phyloP scores from a whole-genome alignment of 331 rosid species.

The Ulmus americana region DNA sequence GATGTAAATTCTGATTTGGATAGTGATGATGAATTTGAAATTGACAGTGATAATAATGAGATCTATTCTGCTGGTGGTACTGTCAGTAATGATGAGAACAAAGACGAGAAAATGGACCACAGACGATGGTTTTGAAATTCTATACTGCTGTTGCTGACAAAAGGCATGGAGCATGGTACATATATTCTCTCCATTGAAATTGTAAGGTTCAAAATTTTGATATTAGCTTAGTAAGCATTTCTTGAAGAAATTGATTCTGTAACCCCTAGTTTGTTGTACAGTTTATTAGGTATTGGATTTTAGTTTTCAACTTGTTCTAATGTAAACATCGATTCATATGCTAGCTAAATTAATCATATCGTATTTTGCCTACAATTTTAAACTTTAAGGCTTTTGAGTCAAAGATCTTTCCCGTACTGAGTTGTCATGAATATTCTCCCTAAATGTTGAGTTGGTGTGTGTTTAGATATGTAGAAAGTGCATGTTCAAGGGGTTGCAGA shows the following conservation, averaged over 20 bases:
- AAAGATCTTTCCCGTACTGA: no score
- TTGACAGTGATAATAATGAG: constrained; percentile 18
- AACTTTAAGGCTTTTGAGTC: no score
- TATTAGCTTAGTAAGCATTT: neutral
- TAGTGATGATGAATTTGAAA: constrained; percentile 36
- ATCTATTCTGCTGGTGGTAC: constrained; percentile 22
- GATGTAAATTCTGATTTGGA: constrained; percentile 29
- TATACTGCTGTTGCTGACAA: neutral
- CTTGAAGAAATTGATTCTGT: neutral
- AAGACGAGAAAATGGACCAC: constrained; percentile 21
- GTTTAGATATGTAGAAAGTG: no score
- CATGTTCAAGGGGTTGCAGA: no score
- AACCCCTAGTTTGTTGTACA: neutral
- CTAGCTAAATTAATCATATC: no score
- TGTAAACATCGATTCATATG: no score
- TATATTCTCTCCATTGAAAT: neutral
- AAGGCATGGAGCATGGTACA: neutral
- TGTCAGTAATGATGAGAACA: constrained; percentile 6
- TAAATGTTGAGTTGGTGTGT: no score
- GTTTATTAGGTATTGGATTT: neutral
- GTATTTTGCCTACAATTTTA: no score
- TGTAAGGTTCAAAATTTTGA: neutral
- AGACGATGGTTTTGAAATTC: constrained; percentile 20
- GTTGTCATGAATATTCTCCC: no score
- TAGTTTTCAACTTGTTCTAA: neutral